Percentiles rank a stretch among this genome's conserved stretches.
These are phyloP conservation scores for Chloromonas sp. DNA, from an alignment of 163 green algal species.

Conservation along the genomic window DNA sequence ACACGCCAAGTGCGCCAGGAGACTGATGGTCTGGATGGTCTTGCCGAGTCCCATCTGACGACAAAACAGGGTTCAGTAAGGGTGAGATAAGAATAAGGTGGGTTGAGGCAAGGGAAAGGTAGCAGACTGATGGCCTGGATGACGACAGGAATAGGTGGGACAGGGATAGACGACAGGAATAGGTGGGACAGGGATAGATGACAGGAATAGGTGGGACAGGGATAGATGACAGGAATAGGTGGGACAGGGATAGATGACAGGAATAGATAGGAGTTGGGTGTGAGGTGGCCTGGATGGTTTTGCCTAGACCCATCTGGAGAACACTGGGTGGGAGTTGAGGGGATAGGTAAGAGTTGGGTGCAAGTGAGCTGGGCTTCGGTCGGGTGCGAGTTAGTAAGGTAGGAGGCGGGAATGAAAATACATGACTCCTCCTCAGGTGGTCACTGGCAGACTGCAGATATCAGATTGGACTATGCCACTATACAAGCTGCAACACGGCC, in stretches of 20 bases:
- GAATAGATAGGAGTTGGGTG: background rate
- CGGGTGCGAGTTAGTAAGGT: background rate
- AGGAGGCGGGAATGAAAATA: too few species aligned
- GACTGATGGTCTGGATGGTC: slow-evolving; percentile 92
- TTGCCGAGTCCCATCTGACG: slow-evolving; percentile 65
- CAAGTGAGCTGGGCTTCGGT: background rate
- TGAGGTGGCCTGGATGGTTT: slow-evolving; percentile 93
- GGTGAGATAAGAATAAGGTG: too few species aligned
- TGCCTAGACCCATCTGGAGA: slow-evolving; percentile 56
- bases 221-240: background rate
- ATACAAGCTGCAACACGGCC: background rate
- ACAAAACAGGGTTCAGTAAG: background rate
- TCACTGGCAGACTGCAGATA: background rate
- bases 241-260: background rate
- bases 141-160: too few species aligned
- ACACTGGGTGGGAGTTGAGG: too few species aligned
- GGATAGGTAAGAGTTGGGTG: too few species aligned
- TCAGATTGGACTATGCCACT: background rate
- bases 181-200: background rate
- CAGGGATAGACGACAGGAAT: too few species aligned
- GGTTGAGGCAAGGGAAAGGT: too few species aligned
- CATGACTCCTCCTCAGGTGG: background rate
- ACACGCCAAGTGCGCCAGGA: slow-evolving; percentile 88
- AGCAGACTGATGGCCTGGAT: too few species aligned
- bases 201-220: background rate